phyloP scores from a whole-genome alignment of 345 rosid genomes.

The Citrus sinensis region DVS_A1.0 CM039169.1:33940001-33940500 shows the following conservation, averaged over 20 bases:
- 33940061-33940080: background rate
- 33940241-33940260: too few species aligned
- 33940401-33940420: background rate
- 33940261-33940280: too few species aligned
- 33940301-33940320: too few species aligned
- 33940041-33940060: background rate
- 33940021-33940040: too few species aligned
- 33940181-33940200: too few species aligned
- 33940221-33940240: too few species aligned
- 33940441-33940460: background rate
- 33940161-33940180: too few species aligned
- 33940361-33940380: background rate
- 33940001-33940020: too few species aligned
- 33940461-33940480: background rate
- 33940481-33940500: background rate
- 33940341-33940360: background rate
- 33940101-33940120: background rate
- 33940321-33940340: background rate
- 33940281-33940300: too few species aligned
- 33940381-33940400: background rate
- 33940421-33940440: background rate
- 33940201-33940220: too few species aligned
- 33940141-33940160: background rate
- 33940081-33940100: background rate
- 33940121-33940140: background rate